Base-by-base conservation (phyloP, 2,329 filamentous ascomycete genomes). In the Fusarium nurragi region DNA sequence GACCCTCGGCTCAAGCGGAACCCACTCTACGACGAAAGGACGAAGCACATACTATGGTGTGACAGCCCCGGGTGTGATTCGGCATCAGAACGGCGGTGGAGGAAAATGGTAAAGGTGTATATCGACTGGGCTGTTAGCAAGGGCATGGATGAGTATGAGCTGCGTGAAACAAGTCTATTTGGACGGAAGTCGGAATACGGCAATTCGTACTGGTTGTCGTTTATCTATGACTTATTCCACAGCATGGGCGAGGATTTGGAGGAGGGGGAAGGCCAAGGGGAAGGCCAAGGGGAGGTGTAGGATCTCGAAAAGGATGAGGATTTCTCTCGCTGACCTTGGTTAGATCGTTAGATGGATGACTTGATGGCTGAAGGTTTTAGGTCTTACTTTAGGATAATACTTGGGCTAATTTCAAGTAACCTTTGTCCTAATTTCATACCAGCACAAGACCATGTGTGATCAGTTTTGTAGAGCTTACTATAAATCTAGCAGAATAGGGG, bases 21-120 rank as follows among this genome's bases (percentile, higher is more conserved):
- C 23, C 43, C 55, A 3, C 37, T 26, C 4, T 5, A 56, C 2
- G 11, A 44, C 21, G 25, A 44, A 14, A 18, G 12, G 4, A 49
- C 11, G 19, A 49, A 43, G 18, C 37, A 56, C 14, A 7, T 55
- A 1, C 37, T 56, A 3, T 56, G 43, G 55, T 59, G 55, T n/a
- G 23, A 26, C 19, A 49, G 16, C 1, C 12, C 36, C 12, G 30
- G 55, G 6, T 58, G 55, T 18, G 43, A 25, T 10, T 55, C 51
- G 0, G 43, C 43, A 2, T 49, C 23, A 0, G 55, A 22, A 18
- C 36, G 14, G 18, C 43, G 41, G 14, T 58, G 50, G 55, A 19
- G 38, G 50, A 58, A 6, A 11, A 55, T 58, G 55, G 50, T 36
- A 7, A 19, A 45, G n/a, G n/a, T 23, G 18, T 51, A 51, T 45